Percentiles rank a stretch among this genome's conserved stretches.
phyloP scores from a whole-genome alignment of 176 grass and related monocot species.

The Bromus sterilis region DNA sequence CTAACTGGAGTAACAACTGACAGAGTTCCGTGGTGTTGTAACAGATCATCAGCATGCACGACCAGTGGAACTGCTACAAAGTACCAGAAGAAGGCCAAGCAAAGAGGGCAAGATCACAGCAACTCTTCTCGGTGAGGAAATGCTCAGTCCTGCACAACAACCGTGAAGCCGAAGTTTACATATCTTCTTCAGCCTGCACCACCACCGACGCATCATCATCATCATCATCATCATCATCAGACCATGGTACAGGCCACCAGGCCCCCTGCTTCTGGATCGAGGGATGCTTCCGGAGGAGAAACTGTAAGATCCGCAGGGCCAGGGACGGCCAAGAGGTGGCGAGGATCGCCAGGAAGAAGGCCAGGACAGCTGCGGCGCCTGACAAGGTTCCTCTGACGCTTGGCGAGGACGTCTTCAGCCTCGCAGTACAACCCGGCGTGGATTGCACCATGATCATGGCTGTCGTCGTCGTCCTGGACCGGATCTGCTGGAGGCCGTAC shows the following conservation, averaged over 20 bases:
- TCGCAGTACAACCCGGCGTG: constrained; percentile 29
- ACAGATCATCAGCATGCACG: constrained; percentile 84
- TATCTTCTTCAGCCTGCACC: background rate
- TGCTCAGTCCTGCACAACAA: constrained; percentile 33
- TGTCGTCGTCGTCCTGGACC: constrained; percentile 64
- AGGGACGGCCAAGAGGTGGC: constrained; percentile 57
- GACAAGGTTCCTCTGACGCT: constrained; percentile 8
- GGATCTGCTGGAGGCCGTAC: constrained; percentile 52
- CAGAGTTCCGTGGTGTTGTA: background rate
- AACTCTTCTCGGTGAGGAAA: constrained; percentile 38
- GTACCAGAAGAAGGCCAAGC: constrained; percentile 17
- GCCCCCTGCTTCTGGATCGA: constrained; percentile 39
- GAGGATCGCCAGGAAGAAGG: constrained; percentile 47
- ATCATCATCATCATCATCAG: background rate
- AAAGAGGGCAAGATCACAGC: constrained; percentile 5
- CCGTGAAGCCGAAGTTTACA: constrained; percentile 42
- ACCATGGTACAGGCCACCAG: background rate
- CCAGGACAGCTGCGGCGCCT: background rate
- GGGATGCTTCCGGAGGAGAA: constrained; percentile 72
- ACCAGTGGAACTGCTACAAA: constrained; percentile 66
- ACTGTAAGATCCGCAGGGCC: constrained; percentile 46
- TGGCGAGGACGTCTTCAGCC: constrained; percentile 75
- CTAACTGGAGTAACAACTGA: background rate
- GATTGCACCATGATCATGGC: constrained; percentile 66
- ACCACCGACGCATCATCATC: background rate